Conservation (phyloP, 148 eudicot species). For the Heliamphora exappendiculata region DNA sequence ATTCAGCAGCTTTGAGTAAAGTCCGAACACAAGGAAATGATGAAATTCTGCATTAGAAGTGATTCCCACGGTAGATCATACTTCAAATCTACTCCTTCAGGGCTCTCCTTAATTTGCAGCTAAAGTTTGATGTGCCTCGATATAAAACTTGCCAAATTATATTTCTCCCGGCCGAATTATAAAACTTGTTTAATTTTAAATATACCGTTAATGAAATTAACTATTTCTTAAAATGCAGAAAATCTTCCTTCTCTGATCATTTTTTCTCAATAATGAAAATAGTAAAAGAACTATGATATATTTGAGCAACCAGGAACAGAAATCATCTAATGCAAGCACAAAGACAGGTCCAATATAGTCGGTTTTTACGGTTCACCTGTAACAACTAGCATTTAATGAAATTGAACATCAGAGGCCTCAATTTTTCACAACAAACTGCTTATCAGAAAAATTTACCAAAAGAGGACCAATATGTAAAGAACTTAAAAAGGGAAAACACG, state of each 20-base stretch:
- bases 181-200: neutral
- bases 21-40: neutral
- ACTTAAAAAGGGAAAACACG: neutral
- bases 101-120: neutral
- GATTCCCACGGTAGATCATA: slow-evolving; percentile 6
- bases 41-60: slow-evolving; percentile 14
- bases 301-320: too few relatives aligned
- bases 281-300: too few relatives aligned
- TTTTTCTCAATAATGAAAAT: too few relatives aligned
- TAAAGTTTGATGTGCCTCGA: neutral
- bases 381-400: neutral
- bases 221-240: neutral
- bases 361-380: neutral
- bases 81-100: slow-evolving; percentile 13
- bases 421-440: neutral
- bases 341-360: neutral
- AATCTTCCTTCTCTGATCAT: neutral
- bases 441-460: neutral
- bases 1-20: slow-evolving; percentile 8
- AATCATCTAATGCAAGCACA: neutral
- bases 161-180: neutral
- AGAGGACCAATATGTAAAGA: neutral
- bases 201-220: neutral
- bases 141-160: neutral
- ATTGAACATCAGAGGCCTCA: neutral